These are phyloP conservation scores for Suhomyces taliae DNA, from an alignment of 1,139 yeast genomes.

Conservation along the genomic window DNA sequence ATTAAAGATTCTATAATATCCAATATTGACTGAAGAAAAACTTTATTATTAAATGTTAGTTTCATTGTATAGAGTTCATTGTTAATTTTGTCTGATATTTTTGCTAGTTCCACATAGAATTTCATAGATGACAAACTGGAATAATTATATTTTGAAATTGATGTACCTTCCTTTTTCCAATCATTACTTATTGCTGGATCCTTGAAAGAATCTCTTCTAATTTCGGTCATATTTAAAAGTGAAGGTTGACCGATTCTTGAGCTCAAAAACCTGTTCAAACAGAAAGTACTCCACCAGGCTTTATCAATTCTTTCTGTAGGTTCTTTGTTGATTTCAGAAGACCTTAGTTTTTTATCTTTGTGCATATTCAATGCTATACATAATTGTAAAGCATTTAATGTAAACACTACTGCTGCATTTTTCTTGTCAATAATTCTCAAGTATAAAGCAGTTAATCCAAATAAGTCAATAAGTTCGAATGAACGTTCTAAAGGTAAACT, in stretches of 20 bases:
- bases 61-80: constrained; percentile 21
- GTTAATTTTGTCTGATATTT: constrained; percentile 25
- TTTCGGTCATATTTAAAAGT: constrained; percentile 17
- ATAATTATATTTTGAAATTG: constrained; percentile 14
- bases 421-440: constrained; percentile 29
- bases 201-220: constrained; percentile 1
- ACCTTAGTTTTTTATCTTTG: constrained; percentile 13
- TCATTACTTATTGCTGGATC: background rate
- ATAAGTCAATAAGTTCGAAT: constrained; percentile 26
- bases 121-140: constrained; percentile 18
- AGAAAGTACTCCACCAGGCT: constrained; percentile 30
- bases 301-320: constrained; percentile 6
- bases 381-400: constrained; percentile 27
- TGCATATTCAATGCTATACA: constrained; percentile 30
- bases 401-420: constrained; percentile 25
- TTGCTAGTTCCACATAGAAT: constrained; percentile 26
- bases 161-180: background rate
- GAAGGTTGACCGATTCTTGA: constrained; percentile 30
- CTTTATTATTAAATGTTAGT: constrained; percentile 18
- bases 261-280: constrained; percentile 28
- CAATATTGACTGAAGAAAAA: constrained; percentile 19
- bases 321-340: constrained; percentile 2
- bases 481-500: constrained; percentile 13
- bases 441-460: constrained; percentile 28
- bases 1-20: constrained; percentile 20